phyloP scores from a whole-genome alignment of 805 yeast genomes.

The Candida ortonii region DNA sequence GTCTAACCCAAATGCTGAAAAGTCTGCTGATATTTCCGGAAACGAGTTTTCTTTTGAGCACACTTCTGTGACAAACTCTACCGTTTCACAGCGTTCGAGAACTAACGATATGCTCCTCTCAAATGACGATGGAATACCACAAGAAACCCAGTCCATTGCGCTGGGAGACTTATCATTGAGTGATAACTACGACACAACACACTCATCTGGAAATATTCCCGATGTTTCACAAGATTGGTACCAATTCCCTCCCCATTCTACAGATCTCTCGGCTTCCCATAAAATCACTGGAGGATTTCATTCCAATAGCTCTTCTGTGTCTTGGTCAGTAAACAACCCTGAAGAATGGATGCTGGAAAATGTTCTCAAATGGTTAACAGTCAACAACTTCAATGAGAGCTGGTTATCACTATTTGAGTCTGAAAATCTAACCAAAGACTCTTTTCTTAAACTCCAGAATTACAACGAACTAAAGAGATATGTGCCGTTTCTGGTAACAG shows the following conservation, averaged over 20 bases:
- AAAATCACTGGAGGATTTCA: constrained; percentile 17
- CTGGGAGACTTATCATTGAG: too few species aligned
- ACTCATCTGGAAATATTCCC: too few species aligned
- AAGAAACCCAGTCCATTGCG: too few species aligned
- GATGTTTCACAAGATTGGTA: too few species aligned
- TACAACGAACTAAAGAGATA: constrained; percentile 46
- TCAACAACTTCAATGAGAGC: constrained; percentile 63
- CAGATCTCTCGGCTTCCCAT: constrained; percentile 8
- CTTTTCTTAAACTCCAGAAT: constrained; percentile 64
- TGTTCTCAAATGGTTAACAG: constrained; percentile 64
- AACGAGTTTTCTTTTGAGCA: constrained; percentile 11
- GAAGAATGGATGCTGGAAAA: constrained; percentile 71
- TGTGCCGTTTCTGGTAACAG: constrained; percentile 38
- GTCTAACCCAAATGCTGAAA: constrained; percentile 1
- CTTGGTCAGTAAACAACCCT: constrained; percentile 52
- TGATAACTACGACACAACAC: too few species aligned
- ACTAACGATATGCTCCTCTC: too few species aligned
- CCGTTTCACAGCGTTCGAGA: too few species aligned
- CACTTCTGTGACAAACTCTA: too few species aligned
- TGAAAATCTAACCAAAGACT: constrained; percentile 56
- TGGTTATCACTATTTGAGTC: constrained; percentile 69
- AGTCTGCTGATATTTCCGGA: constrained; percentile 1
- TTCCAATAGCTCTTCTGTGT: constrained; percentile 26
- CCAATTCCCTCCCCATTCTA: too few species aligned
- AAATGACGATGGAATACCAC: too few species aligned